These are phyloP conservation scores for Pseudocercospora pini-densiflorae DNA, from an alignment of 2,329 filamentous ascomycete genomes.

Conservation along the genomic window DNA sequence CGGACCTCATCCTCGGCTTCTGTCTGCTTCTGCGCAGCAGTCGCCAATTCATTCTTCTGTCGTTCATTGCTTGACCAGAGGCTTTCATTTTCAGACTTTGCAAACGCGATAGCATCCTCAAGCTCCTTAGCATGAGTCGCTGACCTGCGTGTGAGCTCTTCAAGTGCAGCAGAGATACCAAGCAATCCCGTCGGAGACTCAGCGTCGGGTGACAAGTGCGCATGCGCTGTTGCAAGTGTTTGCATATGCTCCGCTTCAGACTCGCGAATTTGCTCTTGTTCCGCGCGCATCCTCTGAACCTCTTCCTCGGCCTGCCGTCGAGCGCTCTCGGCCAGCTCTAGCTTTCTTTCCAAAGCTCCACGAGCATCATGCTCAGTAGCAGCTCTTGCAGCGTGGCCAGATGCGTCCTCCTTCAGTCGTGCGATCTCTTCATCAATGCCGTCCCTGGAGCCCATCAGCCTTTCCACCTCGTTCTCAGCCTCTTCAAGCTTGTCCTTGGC, in stretches of 20 bases:
- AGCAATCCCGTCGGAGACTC: conserved; percentile 44
- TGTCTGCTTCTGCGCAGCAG: conserved; percentile 37
- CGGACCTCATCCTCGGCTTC: conserved; percentile 45
- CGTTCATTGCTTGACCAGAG: conserved; percentile 46
- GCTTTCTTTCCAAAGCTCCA: conserved; percentile 60
- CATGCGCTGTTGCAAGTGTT: conserved; percentile 42
- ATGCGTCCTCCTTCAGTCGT: conserved; percentile 55
- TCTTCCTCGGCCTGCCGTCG: conserved; percentile 39
- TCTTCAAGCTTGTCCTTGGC: conserved; percentile 82
- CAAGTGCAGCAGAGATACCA: conserved; percentile 48
- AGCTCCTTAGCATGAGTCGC: conserved; percentile 51
- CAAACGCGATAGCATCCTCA: conserved; percentile 51
- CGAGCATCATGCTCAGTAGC: conserved; percentile 65
- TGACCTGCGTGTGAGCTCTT: conserved; percentile 49
- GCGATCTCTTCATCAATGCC: conserved; percentile 78
- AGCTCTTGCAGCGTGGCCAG: conserved; percentile 68
- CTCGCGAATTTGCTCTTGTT: conserved; percentile 61
- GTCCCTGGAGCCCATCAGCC: conserved; percentile 80
- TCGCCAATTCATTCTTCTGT: conserved; percentile 42
- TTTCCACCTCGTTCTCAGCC: conserved; percentile 87
- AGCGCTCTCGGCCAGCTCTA: conserved; percentile 40
- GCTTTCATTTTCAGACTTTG: conserved; percentile 52
- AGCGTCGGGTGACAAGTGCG: conserved; percentile 43
- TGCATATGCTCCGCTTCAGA: conserved; percentile 39
- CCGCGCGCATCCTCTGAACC: conserved; percentile 58